phyloP scores from a whole-genome alignment of 306 rosid species.

The Fragaria ananassa region DNA sequence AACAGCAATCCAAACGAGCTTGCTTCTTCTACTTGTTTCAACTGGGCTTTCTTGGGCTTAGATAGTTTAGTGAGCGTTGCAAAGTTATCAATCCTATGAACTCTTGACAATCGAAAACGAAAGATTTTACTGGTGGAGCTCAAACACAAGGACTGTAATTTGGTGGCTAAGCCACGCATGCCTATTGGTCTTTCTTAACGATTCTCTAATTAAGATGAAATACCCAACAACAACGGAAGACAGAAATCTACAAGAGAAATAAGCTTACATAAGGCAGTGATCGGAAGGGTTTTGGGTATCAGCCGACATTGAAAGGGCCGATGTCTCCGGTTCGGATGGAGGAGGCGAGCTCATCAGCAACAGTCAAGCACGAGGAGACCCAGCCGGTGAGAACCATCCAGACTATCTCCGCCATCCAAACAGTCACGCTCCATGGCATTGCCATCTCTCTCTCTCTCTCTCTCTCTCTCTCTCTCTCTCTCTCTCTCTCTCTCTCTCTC shows the following conservation, averaged over 20 bases:
- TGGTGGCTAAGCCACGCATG: constrained; percentile 23
- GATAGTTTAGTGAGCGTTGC: constrained; percentile 25
- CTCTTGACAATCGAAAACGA: constrained; percentile 17
- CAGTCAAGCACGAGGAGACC: constrained; percentile 73
- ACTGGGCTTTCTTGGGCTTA: constrained; percentile 21
- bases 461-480: too few species aligned
- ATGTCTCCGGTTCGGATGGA: constrained; percentile 87
- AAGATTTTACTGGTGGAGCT: constrained; percentile 12
- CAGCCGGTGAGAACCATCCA: constrained; percentile 76
- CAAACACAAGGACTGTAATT: constrained; percentile 10
- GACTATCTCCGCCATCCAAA: constrained; percentile 70
- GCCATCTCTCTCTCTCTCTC: too few species aligned
- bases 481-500: too few species aligned
- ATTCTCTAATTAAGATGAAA: not conserved
- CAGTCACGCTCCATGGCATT: constrained; percentile 38
- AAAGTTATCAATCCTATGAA: constrained; percentile 14
- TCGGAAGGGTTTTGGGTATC: not conserved
- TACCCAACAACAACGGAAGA: not conserved
- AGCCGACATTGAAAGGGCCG: constrained; percentile 79
- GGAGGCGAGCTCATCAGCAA: constrained; percentile 81
- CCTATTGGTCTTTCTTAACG: not conserved
- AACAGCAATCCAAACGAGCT: constrained; percentile 36
- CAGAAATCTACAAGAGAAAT: not conserved
- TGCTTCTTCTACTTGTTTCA: constrained; percentile 10
- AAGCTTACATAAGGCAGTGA: not conserved